Evolutionary conservation across 768 basidiomycete species (phyloP), one percentile per base, ranked within the genome.

Genomic region (Mycena albidolilacea): DNA sequence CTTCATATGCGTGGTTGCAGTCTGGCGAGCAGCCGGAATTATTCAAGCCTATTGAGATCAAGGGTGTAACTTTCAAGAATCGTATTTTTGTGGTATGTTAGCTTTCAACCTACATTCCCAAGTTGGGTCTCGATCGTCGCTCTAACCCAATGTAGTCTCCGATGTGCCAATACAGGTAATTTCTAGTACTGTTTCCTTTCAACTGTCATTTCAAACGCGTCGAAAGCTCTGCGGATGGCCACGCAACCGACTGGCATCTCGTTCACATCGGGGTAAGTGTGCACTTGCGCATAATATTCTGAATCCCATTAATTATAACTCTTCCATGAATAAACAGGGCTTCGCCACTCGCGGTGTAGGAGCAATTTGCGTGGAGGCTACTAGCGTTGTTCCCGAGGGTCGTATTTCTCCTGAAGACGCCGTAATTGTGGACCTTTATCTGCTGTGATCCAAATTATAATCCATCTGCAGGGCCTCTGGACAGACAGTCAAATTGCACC

Each of bases 111-210:
- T 62, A 60, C 52, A 37, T 15, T 15, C 17, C 50, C 30, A 14
- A 14, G 15, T 37, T 69, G 55, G 30, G 6, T 54, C 21, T 10
- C 21, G 23, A 21, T 46, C 14, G 35, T 11, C 52, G 50, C 14
- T 35, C 35, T 64, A 52, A 66, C 14, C 21, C 52, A 23, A 66
- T 41, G 63, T 73, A 91, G 91, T 84, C 93, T 12, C 93, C 93
- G 3, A 95, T 95, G 94, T 95, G 95, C 80, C 91, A 92, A 81
- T 96, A 96, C 82, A 92, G 91, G 69, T 86, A 90, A 10, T 88
- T 93, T 58, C 82, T 15, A 21, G n/a, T 7, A 6, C 15, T n/a
- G 17, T 2, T 11, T 30, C 15, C 62, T 7, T 38, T 7, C 12
- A 4, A 30, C 61, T 1, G 17, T 7, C 15, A 14, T 15, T 52